Conservation (phyloP, 306 rosid species). For the Fragaria nilgerrensis region DNA sequence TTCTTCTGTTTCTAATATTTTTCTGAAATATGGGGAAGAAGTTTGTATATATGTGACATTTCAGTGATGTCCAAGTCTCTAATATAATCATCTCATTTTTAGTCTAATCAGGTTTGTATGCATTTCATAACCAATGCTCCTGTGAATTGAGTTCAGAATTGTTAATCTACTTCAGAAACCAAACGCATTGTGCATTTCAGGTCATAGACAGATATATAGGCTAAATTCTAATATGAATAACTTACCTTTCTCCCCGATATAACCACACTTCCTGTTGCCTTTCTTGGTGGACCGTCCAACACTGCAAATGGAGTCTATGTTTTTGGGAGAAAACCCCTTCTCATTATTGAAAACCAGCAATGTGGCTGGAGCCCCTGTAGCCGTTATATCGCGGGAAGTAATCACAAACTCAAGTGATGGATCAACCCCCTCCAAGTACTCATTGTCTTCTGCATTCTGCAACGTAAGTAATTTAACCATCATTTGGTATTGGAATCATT, state of each 20-base stretch:
- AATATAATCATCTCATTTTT: background rate
- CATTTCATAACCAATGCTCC: background rate
- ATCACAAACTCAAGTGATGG: constrained; percentile 65
- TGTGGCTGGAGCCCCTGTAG: constrained; percentile 61
- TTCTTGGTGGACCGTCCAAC: constrained; percentile 80
- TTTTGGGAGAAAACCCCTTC: constrained; percentile 53
- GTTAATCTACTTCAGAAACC: background rate
- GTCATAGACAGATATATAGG: background rate
- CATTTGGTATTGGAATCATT: background rate
- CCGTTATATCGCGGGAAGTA: constrained; percentile 62
- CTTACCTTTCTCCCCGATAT: constrained; percentile 86
- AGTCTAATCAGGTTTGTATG: background rate
- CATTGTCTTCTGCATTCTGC: constrained; percentile 85
- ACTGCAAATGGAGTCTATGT: constrained; percentile 76
- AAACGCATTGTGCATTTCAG: background rate
- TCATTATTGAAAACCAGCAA: constrained; percentile 71
- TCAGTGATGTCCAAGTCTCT: background rate
- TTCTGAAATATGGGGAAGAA: too few species aligned
- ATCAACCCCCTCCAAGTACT: constrained; percentile 40
- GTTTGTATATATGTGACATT: background rate
- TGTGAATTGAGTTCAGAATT: background rate
- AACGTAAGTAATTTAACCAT: background rate
- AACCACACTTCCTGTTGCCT: constrained; percentile 57
- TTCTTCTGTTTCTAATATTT: too few species aligned
- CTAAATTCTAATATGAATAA: background rate